phyloP scores from a whole-genome alignment of 148 eudicot species.

The Vaccinium vitisidaea region DNA sequence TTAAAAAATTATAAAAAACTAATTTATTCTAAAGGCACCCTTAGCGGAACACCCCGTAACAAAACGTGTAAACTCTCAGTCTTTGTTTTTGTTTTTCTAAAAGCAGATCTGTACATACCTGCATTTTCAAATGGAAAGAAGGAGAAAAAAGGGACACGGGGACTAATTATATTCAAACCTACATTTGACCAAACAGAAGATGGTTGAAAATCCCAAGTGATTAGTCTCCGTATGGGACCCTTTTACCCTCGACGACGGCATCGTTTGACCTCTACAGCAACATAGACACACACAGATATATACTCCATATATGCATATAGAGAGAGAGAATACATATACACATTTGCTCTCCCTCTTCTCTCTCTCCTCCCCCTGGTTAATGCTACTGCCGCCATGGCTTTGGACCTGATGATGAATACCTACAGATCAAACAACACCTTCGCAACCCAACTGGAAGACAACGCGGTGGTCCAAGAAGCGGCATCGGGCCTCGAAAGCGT shows the following conservation, averaged over 20 bases:
- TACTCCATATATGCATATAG: too few species aligned
- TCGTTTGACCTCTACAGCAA: conserved; percentile 25
- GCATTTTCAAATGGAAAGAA: too few species aligned
- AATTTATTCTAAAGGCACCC: too few species aligned
- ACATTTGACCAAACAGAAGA: conserved; percentile 47
- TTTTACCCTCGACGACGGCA: conserved; percentile 21
- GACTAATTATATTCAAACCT: conserved; percentile 38
- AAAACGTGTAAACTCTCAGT: too few species aligned
- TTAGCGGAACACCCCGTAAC: too few species aligned
- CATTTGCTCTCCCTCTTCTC: too few species aligned
- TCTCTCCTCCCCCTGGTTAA: neutral
- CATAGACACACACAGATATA: neutral
- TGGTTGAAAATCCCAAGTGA: conserved; percentile 13
- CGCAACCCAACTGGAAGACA: conserved; percentile 27
- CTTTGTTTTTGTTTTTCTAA: too few species aligned
- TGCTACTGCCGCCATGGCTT: conserved; percentile 48
- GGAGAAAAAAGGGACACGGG: neutral
- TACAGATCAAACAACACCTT: conserved; percentile 27
- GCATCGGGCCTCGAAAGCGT: conserved; percentile 79
- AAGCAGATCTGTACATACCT: too few species aligned
- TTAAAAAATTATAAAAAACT: too few species aligned
- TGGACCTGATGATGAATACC: conserved; percentile 49
- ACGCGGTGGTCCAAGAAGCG: conserved; percentile 54
- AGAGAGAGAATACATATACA: neutral
- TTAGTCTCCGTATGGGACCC: conserved; percentile 35